Conservation (phyloP, 148 eudicot species). For the Rhododendron henanense region DNA sequence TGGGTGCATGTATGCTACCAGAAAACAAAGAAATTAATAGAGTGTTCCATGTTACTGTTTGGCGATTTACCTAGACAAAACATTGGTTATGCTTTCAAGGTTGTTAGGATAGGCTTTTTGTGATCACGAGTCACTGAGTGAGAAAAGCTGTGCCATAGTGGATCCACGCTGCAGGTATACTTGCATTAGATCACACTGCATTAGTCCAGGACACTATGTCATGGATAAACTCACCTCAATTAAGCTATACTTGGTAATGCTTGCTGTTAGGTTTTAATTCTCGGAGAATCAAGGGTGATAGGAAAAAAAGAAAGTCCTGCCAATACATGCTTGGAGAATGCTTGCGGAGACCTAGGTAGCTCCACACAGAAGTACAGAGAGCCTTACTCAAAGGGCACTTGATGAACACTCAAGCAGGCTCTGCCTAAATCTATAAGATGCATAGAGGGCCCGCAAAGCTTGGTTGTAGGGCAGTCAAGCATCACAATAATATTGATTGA, state of each 20-base stretch:
- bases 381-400: background rate
- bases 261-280: background rate
- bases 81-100: background rate
- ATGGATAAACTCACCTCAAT: background rate
- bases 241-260: background rate
- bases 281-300: background rate
- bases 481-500: background rate
- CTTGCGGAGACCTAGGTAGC: background rate
- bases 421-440: background rate
- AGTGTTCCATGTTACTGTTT: background rate
- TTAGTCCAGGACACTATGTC: background rate
- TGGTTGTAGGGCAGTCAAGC: background rate
- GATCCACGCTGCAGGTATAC: background rate
- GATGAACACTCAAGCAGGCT: background rate
- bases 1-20: background rate
- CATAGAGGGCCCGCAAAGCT: background rate
- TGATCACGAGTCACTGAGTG: background rate
- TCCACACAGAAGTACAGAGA: background rate
- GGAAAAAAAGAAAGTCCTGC: background rate
- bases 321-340: background rate
- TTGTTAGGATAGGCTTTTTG: background rate
- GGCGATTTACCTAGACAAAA: background rate
- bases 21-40: background rate
- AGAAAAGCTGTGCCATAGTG: background rate
- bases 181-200: background rate